Base-by-base conservation (phyloP, 768 basidiomycete species). In the Lentinus tigrinus region DNA sequence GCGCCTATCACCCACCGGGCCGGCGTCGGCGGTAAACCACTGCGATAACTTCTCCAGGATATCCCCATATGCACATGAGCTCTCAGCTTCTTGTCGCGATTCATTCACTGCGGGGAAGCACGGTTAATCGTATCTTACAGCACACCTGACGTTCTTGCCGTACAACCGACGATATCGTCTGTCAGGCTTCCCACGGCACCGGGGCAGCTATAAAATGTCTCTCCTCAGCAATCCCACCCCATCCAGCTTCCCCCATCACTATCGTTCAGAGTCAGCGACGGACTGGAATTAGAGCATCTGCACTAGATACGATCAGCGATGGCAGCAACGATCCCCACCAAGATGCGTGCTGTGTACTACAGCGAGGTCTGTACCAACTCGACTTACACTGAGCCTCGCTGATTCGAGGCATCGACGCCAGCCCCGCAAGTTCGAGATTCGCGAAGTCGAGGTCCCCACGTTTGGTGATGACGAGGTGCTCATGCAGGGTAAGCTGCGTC, bases 391-490 rank as follows among this genome's bases (percentile, higher is more conserved):
- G 1, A 23, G 16, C 10, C 34, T 6, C 16, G 10, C 21, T 46
- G 4, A 48, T 37, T 5, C 47, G 21, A 31, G n/a, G 1, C 44
- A 34, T 23, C 4, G 13, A n/a, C 19, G 16, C 8, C 65, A 89
- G 87, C 84, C 89, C 53, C 74, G 76, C 65, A 71, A 89, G 49
- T 91, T 91, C 63, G 81, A 83, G 55, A 77, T 91, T 57, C 84
- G 77, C 64, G 73, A 84, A 38, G 87, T 91, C 8, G 85, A 87
- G 4, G 82, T 90, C 54, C 89, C 89, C 7, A 58, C 80, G 57
- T 76, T 82, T 58, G 79, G 79, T 34, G 85, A 88, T 60, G 81
- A 89, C 52, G 90, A 92, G 26, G 81, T 91, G 48, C 78, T 91
- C 52, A 75, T 92, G 63, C 90, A 92, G 79, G 88, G 87, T 84